These are phyloP conservation scores for Candida taoyuanica DNA, from an alignment of 805 yeast species.

Conservation along the genomic window DNA sequence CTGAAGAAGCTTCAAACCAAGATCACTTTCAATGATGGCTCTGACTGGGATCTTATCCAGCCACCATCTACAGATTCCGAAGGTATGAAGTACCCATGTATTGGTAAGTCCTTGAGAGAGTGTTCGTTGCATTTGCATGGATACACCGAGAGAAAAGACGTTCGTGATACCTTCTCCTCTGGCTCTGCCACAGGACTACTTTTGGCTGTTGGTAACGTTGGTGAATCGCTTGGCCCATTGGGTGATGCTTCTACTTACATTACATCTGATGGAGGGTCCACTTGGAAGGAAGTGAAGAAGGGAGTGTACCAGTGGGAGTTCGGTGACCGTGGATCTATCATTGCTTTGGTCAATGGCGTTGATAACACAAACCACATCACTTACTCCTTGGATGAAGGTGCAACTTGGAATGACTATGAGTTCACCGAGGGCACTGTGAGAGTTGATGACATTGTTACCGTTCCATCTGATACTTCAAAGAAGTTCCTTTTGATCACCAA, in stretches of 20 bases:
- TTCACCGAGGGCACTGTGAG: constrained; percentile 54
- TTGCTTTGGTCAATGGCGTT: constrained; percentile 62
- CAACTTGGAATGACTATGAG: constrained; percentile 61
- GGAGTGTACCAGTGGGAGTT: constrained; percentile 89
- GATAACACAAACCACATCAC: constrained; percentile 53
- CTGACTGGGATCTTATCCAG: constrained; percentile 67
- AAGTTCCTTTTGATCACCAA: constrained; percentile 62
- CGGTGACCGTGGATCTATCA: constrained; percentile 90
- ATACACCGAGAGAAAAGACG: constrained; percentile 79
- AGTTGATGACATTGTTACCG: constrained; percentile 76
- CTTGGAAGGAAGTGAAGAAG: constrained; percentile 76
- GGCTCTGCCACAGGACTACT: constrained; percentile 85
- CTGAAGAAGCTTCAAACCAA: constrained; percentile 59
- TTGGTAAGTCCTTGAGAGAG: constrained; percentile 42
- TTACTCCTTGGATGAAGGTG: constrained; percentile 79
- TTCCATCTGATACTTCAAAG: constrained; percentile 83
- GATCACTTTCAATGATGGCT: constrained; percentile 89
- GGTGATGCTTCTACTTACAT: constrained; percentile 66
- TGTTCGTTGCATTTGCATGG: constrained; percentile 89
- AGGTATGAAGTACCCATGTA: constrained; percentile 54
- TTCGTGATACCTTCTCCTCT: constrained; percentile 81
- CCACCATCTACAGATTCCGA: constrained; percentile 68
- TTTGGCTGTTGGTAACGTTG: constrained; percentile 94
- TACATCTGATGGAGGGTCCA: constrained; percentile 84
- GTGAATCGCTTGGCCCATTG: constrained; percentile 45